phyloP scores from a whole-genome alignment of 805 yeast species.

The Kodamaea neixiangensis region DNA sequence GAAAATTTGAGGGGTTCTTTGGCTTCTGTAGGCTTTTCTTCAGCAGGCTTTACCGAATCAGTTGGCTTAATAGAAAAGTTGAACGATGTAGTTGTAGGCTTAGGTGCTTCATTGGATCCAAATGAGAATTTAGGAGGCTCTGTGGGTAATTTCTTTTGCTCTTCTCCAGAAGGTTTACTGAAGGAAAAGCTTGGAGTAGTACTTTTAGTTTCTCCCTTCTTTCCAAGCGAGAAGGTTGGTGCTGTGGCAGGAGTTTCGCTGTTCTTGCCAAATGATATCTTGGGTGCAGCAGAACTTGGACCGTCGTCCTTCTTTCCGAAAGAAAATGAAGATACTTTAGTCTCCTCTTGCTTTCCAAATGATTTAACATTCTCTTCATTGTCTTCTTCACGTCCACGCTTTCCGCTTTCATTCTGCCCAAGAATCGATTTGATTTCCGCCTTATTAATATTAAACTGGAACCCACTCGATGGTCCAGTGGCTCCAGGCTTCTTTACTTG shows the following conservation, averaged over 20 bases:
- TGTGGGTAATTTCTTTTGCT: not conserved
- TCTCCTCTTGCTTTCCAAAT: not conserved
- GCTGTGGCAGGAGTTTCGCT: conserved; percentile 2
- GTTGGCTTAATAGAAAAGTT: not conserved
- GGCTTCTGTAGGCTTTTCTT: conserved; percentile 5
- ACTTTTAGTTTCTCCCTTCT: not conserved
- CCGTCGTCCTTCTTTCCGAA: conserved; percentile 6
- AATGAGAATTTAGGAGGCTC: not conserved
- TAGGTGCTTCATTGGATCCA: not conserved
- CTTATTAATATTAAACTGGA: conserved; percentile 36
- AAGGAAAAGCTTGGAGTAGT: conserved; percentile 5
- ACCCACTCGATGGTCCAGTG: conserved; percentile 38
- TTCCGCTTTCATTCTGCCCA: not conserved
- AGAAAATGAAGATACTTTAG: conserved; percentile 1
- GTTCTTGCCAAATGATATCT: conserved; percentile 7
- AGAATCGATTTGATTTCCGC: conserved; percentile 28
- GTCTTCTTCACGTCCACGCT: not conserved
- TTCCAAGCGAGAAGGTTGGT: not conserved
- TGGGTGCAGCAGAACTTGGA: not conserved
- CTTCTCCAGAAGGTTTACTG: not conserved
- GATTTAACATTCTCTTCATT: conserved; percentile 13
- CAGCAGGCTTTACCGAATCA: not conserved
- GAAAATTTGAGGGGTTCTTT: conserved; percentile 10
- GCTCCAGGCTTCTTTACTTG: not conserved
- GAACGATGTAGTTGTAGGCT: not conserved